Conservation (phyloP, 495 filamentous ascomycete species). For the Podospora bellae-mahoneyi region DNA sequence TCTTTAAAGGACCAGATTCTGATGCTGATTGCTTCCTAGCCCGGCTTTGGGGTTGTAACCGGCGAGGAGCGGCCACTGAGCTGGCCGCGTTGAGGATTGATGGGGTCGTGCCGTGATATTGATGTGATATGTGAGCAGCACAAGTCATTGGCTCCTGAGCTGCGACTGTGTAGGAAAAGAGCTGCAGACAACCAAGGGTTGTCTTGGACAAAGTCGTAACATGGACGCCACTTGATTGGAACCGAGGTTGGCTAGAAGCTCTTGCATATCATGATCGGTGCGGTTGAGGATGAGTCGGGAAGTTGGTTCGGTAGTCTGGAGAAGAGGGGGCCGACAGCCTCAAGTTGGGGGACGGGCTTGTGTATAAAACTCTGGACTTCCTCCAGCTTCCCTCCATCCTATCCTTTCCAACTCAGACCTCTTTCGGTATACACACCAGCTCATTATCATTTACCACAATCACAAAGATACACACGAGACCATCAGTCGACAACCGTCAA, state of each 20-base stretch:
- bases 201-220: background rate
- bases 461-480: background rate
- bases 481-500: background rate
- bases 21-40: background rate
- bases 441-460: too few species aligned
- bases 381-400: background rate
- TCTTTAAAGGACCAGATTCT: background rate
- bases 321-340: background rate
- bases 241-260: background rate
- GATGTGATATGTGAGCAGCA: conserved; percentile 7
- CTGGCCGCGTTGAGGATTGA: background rate
- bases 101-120: background rate
- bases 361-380: background rate
- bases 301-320: background rate
- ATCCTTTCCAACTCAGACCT: background rate
- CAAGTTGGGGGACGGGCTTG: background rate
- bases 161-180: background rate
- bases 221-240: background rate
- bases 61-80: background rate
- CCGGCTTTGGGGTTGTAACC: background rate
- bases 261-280: background rate
- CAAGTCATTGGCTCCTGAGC: background rate
- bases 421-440: background rate
- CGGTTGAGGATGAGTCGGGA: background rate
- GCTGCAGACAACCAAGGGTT: background rate